Conservation (phyloP, 176 grass and related monocot genomes). For the Oryza longistaminata region DNA sequence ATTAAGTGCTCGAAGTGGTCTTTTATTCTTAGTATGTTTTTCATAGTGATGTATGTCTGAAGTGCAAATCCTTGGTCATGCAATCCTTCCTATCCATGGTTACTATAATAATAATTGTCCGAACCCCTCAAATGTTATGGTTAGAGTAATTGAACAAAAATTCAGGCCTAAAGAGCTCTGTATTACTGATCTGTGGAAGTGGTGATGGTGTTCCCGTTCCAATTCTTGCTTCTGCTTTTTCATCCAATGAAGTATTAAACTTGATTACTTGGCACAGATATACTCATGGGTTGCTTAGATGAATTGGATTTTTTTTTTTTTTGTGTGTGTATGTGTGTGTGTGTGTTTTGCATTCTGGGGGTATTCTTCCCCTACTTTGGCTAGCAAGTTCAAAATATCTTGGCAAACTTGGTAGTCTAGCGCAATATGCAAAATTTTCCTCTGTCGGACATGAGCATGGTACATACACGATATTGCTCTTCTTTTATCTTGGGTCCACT, state of each 20-base stretch:
- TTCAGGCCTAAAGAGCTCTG: neutral
- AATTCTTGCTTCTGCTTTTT: neutral
- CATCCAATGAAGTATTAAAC: neutral
- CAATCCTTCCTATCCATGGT: neutral
- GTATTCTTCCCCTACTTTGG: neutral
- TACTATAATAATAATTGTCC: neutral
- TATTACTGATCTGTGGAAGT: neutral
- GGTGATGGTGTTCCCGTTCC: neutral
- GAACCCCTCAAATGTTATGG: neutral
- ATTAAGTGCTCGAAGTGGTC: neutral
- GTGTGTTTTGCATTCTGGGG: neutral
- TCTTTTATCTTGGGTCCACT: neutral
- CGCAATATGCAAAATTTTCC: neutral
- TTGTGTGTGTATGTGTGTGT: neutral
- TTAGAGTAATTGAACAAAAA: neutral
- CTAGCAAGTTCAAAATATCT: neutral
- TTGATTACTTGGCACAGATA: neutral
- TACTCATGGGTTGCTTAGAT: neutral
- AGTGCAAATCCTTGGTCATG: slow-evolving; percentile 15
- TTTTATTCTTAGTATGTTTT: slow-evolving; percentile 5
- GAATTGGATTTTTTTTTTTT: neutral
- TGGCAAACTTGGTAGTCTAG: neutral
- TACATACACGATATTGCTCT: neutral
- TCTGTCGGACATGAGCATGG: neutral
- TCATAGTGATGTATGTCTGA: neutral